Evolutionary conservation across 495 filamentous ascomycete genomes (phyloP), one percentile per base, ranked within the genome.

Genomic region (Cercophora newfieldiana): DNA sequence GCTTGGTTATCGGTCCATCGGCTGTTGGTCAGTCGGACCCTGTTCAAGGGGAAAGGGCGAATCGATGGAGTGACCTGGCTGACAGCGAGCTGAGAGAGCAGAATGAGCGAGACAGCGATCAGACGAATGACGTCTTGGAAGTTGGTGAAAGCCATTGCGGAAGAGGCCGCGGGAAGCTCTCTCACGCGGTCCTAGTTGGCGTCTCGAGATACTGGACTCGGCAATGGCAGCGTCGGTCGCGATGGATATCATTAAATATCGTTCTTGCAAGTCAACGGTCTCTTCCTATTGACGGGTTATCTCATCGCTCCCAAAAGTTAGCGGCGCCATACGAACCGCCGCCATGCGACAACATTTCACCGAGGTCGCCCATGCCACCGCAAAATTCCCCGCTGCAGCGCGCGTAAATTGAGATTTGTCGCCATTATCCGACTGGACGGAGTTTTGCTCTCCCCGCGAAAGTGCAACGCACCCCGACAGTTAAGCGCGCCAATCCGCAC

Each of bases 1-100:
- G 72, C 65, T 61, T 79, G 71, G 63, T 79, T 79, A 33, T 73
- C 74, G 24, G 53, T 65, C 69, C 71, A 78, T 16, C 75, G 72
- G 49, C 75, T 72, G 54, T 67, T 49, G 7, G 65, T 76, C 28
- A 79, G 61, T 21, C 63, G 54, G 26, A 77, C 74, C 25, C 70
- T 57, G 66, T 68, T 69, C 19, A 79, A 51, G 49, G 76, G 69
- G 61, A 79, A 79, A 25, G 67, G 37, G 5, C 37, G 12, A 44
- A 44, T 44, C 37, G 37, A 14, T 14, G 37, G 4, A 44, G 37
- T 44, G 37, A 14, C 37, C 37, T 44, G 37, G 4, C 10, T 14
- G 37, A 44, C 37, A 16, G 10, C 12, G 37, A 44, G 37, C 18
- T 44, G 37, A 14, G 37, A 44, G 37, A 44, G 18, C 4, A 44